phyloP scores from a whole-genome alignment of 2,329 filamentous ascomycete species.

The Calonectria ilicicola region DNA sequence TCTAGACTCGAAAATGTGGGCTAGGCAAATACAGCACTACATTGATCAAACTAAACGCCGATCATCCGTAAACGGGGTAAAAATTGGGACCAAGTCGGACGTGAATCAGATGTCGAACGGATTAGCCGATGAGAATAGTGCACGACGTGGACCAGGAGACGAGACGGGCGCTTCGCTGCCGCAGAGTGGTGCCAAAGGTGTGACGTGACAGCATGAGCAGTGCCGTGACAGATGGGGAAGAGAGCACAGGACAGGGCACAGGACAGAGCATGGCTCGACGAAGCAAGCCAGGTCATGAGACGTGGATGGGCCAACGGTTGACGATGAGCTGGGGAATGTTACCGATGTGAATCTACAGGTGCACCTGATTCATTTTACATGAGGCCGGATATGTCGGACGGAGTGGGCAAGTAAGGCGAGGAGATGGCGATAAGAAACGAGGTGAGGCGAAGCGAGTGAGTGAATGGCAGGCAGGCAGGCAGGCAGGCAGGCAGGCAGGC shows the following conservation, averaged over 20 bases:
- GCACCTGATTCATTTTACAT: neutral
- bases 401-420: neutral
- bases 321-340: neutral
- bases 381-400: constrained; percentile 10
- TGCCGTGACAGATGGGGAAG: neutral
- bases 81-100: neutral
- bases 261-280: constrained; percentile 4
- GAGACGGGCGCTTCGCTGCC: constrained; percentile 7
- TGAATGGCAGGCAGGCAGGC: too few species aligned
- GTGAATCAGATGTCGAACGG: neutral
- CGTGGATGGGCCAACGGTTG: neutral
- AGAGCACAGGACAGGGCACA: constrained; percentile 8
- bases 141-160: constrained; percentile 4
- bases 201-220: constrained; percentile 7
- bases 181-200: constrained; percentile 8
- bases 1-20: neutral
- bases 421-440: neutral
- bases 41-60: neutral
- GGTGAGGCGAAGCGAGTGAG: neutral
- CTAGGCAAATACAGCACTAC: neutral
- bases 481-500: too few species aligned
- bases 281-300: neutral
- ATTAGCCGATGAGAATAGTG: constrained; percentile 1
- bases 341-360: neutral
- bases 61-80: neutral